phyloP scores from a whole-genome alignment of 2,329 filamentous ascomycete genomes.

The Aspergillus oerlinghausenensis region DNA sequence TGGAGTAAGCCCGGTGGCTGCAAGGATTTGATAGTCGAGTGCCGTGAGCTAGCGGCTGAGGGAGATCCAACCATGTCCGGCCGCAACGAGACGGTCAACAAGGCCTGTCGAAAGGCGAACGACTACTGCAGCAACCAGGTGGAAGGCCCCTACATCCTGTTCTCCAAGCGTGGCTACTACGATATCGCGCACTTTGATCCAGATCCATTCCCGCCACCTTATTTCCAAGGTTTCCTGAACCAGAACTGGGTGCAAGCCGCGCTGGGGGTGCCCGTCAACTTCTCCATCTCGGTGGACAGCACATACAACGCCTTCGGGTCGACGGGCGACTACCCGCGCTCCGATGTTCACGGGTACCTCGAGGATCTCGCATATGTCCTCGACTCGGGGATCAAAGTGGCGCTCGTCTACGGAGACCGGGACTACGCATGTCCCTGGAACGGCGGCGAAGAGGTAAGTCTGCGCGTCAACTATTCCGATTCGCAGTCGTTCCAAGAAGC shows the following conservation, averaged over 20 bases:
- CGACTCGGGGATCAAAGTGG: constrained; percentile 54
- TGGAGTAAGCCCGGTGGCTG: constrained; percentile 49
- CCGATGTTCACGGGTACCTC: constrained; percentile 39
- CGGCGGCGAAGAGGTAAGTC: constrained; percentile 50
- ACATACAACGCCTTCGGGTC: constrained; percentile 45
- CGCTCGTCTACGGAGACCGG: constrained; percentile 55
- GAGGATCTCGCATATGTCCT: constrained; percentile 46
- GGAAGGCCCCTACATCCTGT: constrained; percentile 41
- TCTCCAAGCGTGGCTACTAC: constrained; percentile 50
- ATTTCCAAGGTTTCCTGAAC: constrained; percentile 54
- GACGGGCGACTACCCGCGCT: constrained; percentile 47
- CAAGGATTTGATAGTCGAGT: constrained; percentile 50
- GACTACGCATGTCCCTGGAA: constrained; percentile 57
- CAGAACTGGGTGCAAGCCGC: constrained; percentile 53
- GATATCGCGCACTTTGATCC: constrained; percentile 51
- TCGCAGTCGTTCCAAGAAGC: constrained; percentile 44
- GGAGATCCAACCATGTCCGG: constrained; percentile 50
- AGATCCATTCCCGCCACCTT: constrained; percentile 51
- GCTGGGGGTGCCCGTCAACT: constrained; percentile 59
- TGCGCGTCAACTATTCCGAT: constrained; percentile 45
- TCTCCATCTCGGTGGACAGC: constrained; percentile 42
- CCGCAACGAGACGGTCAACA: constrained; percentile 42
- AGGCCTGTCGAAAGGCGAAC: constrained; percentile 42
- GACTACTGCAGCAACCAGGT: constrained; percentile 44
- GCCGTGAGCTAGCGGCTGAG: constrained; percentile 43